Base-by-base conservation (phyloP, 2,329 filamentous ascomycete species). In the Zelopaecilomyces penicillatus region DNA sequence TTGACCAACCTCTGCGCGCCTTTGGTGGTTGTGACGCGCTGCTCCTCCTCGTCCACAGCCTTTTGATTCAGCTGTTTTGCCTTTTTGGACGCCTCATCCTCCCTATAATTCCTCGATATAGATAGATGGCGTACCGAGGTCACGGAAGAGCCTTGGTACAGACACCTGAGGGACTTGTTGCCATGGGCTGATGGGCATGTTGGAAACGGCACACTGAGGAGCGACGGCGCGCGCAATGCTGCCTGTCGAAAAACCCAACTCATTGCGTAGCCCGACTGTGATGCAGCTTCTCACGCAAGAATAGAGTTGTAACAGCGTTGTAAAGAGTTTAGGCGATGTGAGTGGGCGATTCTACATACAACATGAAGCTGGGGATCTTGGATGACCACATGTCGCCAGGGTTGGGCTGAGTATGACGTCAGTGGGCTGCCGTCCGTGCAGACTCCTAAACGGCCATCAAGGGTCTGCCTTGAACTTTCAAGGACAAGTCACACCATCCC, bases 1-100 rank as follows among this genome's bases (percentile, higher is more conserved):
- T 76, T 67, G 50, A 83, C 80, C 47, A 74, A 72, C 40, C 73
- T 65, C 54, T 76, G 76, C 39, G 71, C 70, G 45, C 37, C 37
- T 6, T 39, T 42, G 11, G 35, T 37, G 26, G n/a, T 36, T 0
- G 54, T 56, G 27, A 53, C 50, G 6, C 50, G 52, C 5, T 49
- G 49, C 41, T 51, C 37, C 6, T 52, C 47, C 27, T 56, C 57
- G 40, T 49, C 54, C 6, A 48, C 51, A 1, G 53, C 52, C 38
- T 49, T 43, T n/a, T 54, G 49, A 10, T 47, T 51, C 38, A 51
- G n/a, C 4, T 57, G 47, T 1, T 56, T 48, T 1, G 45, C 39
- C 6, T 42, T 51, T 0, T 30, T 32, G 2, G 41, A 39, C 4
- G 44, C 35, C 1, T 52, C 49, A 1, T 55, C 53, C n/a, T 53